Conservation (phyloP, 495 filamentous ascomycete genomes). For the Penicillium cinerascens region DNA sequence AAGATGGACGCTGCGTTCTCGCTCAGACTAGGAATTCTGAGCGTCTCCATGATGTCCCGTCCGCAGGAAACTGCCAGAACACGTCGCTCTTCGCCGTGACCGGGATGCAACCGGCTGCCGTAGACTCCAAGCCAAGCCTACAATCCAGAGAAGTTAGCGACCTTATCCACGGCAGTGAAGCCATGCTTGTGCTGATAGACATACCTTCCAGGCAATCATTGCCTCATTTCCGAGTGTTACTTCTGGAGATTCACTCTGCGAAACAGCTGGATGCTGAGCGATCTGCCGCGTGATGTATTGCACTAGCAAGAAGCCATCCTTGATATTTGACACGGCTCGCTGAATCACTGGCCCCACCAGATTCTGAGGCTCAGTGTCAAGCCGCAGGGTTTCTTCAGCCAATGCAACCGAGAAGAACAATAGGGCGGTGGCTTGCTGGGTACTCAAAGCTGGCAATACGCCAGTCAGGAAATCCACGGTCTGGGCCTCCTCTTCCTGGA, state of each 20-base stretch:
- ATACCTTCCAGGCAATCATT: slow-evolving; percentile 38
- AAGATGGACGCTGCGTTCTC: slow-evolving; percentile 23
- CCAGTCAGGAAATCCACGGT: slow-evolving; percentile 43
- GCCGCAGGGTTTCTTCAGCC: slow-evolving; percentile 61
- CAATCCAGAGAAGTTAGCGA: background rate
- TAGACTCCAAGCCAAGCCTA: slow-evolving; percentile 22
- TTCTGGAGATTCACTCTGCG: slow-evolving; percentile 18
- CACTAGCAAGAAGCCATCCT: slow-evolving; percentile 37
- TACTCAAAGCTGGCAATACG: slow-evolving; percentile 49
- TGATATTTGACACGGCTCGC: slow-evolving; percentile 28
- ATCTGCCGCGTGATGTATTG: slow-evolving; percentile 37
- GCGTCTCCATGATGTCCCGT: slow-evolving; percentile 31
- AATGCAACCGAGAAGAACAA: slow-evolving; percentile 72
- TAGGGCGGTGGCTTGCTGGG: slow-evolving; percentile 52
- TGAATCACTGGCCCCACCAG: slow-evolving; percentile 10
- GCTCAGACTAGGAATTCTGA: slow-evolving; percentile 16
- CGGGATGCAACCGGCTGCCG: slow-evolving; percentile 12
- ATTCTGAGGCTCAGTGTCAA: slow-evolving; percentile 21
- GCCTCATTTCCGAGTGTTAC: slow-evolving; percentile 27
- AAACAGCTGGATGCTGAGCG: slow-evolving; percentile 21
- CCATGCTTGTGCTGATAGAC: background rate
- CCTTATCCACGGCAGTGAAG: background rate
- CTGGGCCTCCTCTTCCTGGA: slow-evolving; percentile 47
- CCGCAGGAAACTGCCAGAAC: slow-evolving; percentile 29
- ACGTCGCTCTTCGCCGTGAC: slow-evolving; percentile 15